These are phyloP conservation scores for Colletotrichum sp. DNA, from an alignment of 2,329 filamentous ascomycete species.

Conservation along the genomic window DNA sequence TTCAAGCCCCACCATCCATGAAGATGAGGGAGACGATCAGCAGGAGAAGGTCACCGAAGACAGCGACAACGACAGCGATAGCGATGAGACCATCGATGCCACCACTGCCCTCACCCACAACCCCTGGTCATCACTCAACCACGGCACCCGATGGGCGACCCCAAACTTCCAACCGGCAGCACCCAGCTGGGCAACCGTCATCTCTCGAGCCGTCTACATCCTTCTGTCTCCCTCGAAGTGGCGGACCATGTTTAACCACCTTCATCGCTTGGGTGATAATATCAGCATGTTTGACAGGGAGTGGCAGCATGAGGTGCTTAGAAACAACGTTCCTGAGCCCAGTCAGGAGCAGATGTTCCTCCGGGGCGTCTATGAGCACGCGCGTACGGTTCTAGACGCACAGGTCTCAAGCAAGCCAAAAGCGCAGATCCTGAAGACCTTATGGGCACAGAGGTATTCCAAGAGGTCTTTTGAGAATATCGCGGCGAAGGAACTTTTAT, in stretches of 20 bases:
- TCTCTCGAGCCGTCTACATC: neutral
- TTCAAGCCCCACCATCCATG: neutral
- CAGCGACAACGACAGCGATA: neutral
- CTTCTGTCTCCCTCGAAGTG: neutral
- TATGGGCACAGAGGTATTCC: neutral
- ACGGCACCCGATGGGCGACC: neutral
- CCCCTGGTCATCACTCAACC: neutral
- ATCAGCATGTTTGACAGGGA: neutral
- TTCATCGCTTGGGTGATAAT: neutral
- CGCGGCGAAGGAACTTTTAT: neutral
- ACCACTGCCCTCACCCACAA: neutral
- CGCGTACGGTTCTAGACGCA: neutral
- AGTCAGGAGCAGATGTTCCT: neutral
- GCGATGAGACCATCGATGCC: neutral
- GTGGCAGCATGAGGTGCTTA: neutral
- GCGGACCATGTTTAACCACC: neutral
- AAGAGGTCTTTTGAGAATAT: neutral
- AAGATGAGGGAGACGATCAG: neutral
- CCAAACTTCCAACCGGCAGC: neutral
- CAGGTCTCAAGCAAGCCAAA: neutral
- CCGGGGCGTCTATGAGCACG: neutral
- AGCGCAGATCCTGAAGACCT: neutral
- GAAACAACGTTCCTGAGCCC: neutral
- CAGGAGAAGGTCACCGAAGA: neutral
- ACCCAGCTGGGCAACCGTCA: neutral